Evolutionary conservation across 805 yeast species (phyloP).

Genomic region (Ogataea methylovora): DNA sequence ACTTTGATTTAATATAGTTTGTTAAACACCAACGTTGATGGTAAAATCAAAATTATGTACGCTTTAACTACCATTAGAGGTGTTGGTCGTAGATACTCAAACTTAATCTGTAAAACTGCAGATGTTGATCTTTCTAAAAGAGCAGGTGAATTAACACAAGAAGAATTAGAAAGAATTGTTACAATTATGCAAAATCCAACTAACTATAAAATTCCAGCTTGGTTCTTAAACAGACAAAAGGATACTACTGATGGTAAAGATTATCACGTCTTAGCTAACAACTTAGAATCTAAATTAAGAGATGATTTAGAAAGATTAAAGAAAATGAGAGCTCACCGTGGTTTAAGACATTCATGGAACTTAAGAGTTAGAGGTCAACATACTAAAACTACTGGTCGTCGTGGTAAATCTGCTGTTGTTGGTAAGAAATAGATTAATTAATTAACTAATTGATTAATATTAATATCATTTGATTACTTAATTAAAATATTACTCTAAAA

Average conservation of each 20-base stretch:
- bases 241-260: slow-evolving; percentile 98
- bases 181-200: slow-evolving; percentile 99
- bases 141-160: slow-evolving; percentile 99
- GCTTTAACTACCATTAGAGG: slow-evolving; percentile 99
- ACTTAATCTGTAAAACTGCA: slow-evolving; percentile 99
- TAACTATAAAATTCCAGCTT: slow-evolving; percentile 97
- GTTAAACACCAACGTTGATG: slow-evolving; percentile 99
- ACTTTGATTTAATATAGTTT: slow-evolving; percentile 51
- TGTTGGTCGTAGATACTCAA: slow-evolving; percentile 99
- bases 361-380: slow-evolving; percentile 99
- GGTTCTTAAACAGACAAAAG: slow-evolving; percentile 99
- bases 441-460: background rate
- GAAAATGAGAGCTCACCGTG: slow-evolving; percentile 99
- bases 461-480: too few relatives aligned
- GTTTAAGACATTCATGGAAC: slow-evolving; percentile 99
- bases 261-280: slow-evolving; percentile 98
- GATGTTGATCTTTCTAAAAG: slow-evolving; percentile 97
- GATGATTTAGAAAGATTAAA: slow-evolving; percentile 99
- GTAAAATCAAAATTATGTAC: slow-evolving; percentile 99
- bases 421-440: background rate
- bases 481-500: too few relatives aligned
- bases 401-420: slow-evolving; percentile 37
- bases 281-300: slow-evolving; percentile 98
- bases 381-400: slow-evolving; percentile 99
- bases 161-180: slow-evolving; percentile 99